Conservation (phyloP, 371 early-diverging fungal species). For the Mortierella sp. region DNA sequence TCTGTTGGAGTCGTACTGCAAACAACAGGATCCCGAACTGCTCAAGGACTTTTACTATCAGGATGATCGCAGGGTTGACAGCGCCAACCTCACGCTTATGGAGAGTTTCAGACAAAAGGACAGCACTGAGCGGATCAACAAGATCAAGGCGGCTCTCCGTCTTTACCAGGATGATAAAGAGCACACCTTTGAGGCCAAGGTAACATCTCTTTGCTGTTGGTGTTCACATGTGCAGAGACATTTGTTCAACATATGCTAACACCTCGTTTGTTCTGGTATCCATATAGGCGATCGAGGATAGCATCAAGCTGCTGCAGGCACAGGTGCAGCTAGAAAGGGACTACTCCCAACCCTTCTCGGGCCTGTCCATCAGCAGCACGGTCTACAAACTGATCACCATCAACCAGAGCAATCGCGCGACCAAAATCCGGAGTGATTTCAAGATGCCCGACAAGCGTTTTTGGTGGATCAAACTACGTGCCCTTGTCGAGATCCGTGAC, state of each 20-base stretch:
- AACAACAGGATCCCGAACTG: slow-evolving; percentile 80
- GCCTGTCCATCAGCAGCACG: slow-evolving; percentile 88
- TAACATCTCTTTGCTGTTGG: slow-evolving; percentile 22
- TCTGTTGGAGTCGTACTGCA: slow-evolving; percentile 87
- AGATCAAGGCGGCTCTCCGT: slow-evolving; percentile 77
- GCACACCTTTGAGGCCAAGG: slow-evolving; percentile 81
- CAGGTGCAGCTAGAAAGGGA: slow-evolving; percentile 85
- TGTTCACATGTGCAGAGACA: background rate
- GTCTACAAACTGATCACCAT: slow-evolving; percentile 82
- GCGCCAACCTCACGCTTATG: slow-evolving; percentile 74
- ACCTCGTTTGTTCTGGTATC: background rate
- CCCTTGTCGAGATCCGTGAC: slow-evolving; percentile 86
- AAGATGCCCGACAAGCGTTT: slow-evolving; percentile 91
- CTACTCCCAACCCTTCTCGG: slow-evolving; percentile 73
- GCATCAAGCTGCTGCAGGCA: slow-evolving; percentile 78
- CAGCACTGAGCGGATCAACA: slow-evolving; percentile 70
- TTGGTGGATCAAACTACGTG: slow-evolving; percentile 90
- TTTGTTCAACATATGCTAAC: background rate
- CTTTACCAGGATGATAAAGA: slow-evolving; percentile 83
- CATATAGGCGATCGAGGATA: slow-evolving; percentile 79
- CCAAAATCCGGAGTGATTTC: slow-evolving; percentile 86
- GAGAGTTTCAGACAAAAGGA: slow-evolving; percentile 75
- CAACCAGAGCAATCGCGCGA: slow-evolving; percentile 80
- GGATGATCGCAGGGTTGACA: slow-evolving; percentile 87
- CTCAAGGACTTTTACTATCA: slow-evolving; percentile 96